A percentile compares a stretch with the other conserved stretches of the same genome.
phyloP scores from a whole-genome alignment of 306 rosid genomes.

The barrel medic (Medicago truncatula) region DNA sequence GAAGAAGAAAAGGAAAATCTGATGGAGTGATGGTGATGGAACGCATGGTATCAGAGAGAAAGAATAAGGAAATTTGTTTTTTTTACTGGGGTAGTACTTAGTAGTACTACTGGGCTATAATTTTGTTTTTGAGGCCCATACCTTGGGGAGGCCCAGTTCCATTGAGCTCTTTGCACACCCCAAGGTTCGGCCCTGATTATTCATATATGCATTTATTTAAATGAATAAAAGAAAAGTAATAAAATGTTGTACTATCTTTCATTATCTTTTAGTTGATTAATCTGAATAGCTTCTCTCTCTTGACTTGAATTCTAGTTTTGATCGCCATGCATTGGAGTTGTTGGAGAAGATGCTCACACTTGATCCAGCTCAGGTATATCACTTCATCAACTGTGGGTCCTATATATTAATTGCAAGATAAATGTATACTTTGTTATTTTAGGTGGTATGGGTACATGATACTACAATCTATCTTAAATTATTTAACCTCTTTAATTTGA shows the following conservation, averaged over 20 bases:
- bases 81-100: no score
- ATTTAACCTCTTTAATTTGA: background rate
- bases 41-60: no score
- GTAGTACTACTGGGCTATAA: no score
- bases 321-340: conserved; percentile 71
- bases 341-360: conserved; percentile 72
- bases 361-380: conserved; percentile 71
- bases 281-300: conserved; percentile 9
- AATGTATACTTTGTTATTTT: conserved; percentile 14
- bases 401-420: conserved; percentile 4
- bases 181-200: no score
- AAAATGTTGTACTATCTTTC: background rate
- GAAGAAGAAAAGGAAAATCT: no score
- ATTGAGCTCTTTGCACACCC: no score
- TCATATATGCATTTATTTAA: background rate
- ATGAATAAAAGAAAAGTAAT: background rate
- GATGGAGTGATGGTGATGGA: no score
- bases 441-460: conserved; percentile 11
- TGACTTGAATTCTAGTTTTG: conserved; percentile 48
- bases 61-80: no score
- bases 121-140: no score
- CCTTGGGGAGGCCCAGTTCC: no score
- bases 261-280: background rate
- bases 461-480: background rate
- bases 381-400: background rate